Evolutionary conservation across 176 grass and related monocot species (phyloP), one percentile per base, ranked within the genome.

Genomic region (Otatea glauca): DNA sequence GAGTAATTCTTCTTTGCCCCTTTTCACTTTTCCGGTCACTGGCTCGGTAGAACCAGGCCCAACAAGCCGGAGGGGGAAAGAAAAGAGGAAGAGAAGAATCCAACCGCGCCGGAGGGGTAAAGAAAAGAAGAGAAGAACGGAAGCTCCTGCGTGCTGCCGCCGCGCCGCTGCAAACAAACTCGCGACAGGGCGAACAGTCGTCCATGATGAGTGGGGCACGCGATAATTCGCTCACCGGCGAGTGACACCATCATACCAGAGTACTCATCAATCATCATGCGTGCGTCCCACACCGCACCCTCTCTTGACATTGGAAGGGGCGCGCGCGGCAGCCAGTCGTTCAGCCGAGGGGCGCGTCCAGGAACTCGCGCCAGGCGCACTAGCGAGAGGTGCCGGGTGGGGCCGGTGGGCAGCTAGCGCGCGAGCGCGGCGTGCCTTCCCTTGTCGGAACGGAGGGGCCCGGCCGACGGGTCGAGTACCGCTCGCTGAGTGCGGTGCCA

Each of bases 361-460:
- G 35, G 29, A 11, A 20, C 51, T 18, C 24, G 51, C 39, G 50
- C 20, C 47, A 8, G 29, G 64, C 78, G 34, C 78, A 70, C 65
- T 20, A 41, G 65, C 78, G 27, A 23, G 55, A 4, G 48, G 41
- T 45, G 47, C 10, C 23, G 43, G 41, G 74, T 49, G 84, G 84
- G 84, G 43, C 42, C 67, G 60, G 34, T 5, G 12, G 62, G 73
- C 53, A 35, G 61, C 16, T 41, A 17, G 77, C 58, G n/a, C 4
- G 12, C 44, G 41, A 27, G 59, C 34, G 67, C 83, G 84, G 84
- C 84, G 84, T 90, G 89, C 84, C 68, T 25, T 43, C 75, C 49
- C 39, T 72, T 90, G 89, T 90, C 89, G 84, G 80, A 50, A 55
- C 12, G 38, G 54, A 21, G 64, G 70, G 82, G 70, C 73, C 65